phyloP scores from a whole-genome alignment of 1,284 basidiomycete genomes.

The Ganoderma sp. region DNA sequence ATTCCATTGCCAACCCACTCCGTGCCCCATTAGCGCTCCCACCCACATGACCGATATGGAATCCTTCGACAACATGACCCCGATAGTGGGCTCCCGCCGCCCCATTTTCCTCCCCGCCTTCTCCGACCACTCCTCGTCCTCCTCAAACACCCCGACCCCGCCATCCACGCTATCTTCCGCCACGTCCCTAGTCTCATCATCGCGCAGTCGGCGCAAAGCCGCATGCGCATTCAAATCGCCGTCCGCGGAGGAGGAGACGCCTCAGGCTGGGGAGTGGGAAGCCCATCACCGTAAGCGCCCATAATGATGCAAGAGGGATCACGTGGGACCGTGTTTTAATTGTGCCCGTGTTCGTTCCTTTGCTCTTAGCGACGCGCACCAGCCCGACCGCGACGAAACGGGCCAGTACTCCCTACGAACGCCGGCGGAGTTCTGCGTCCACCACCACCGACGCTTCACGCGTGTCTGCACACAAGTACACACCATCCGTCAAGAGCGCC shows the following conservation, averaged over 20 bases:
- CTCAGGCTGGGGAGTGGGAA: slow-evolving; percentile 27
- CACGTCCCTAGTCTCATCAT: background rate
- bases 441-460: slow-evolving; percentile 20
- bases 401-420: slow-evolving; percentile 25
- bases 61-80: slow-evolving; percentile 25
- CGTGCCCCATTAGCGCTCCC: background rate
- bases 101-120: slow-evolving; percentile 27
- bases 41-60: slow-evolving; percentile 21
- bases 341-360: slow-evolving; percentile 20
- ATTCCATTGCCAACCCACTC: background rate
- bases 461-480: slow-evolving; percentile 15
- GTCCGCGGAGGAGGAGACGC: slow-evolving; percentile 15
- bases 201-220: slow-evolving; percentile 24
- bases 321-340: slow-evolving; percentile 25
- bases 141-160: slow-evolving; percentile 24
- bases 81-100: slow-evolving; percentile 29
- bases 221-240: slow-evolving; percentile 26
- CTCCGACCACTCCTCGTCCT: slow-evolving; percentile 20
- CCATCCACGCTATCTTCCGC: background rate
- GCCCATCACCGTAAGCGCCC: slow-evolving; percentile 26
- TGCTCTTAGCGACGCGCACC: slow-evolving; percentile 8
- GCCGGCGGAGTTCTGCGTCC: slow-evolving; percentile 20
- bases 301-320: slow-evolving; percentile 25
- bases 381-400: slow-evolving; percentile 14
- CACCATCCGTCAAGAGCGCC: slow-evolving; percentile 12